Base-by-base conservation (phyloP, 768 basidiomycete genomes). In the Tephrocybe sp. region DNA sequence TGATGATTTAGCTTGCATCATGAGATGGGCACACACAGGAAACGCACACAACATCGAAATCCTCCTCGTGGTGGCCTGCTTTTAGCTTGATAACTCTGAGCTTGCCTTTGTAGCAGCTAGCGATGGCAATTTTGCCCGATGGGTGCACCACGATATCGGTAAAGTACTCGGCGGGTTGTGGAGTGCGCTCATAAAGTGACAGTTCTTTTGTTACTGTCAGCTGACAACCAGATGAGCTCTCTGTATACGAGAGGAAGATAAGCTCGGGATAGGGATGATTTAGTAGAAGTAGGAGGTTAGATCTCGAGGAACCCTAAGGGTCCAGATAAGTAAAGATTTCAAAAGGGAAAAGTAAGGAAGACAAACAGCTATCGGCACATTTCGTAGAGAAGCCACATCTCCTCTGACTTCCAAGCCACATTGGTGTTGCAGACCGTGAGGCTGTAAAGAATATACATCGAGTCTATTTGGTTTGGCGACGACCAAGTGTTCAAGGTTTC, bases 181-280 rank as follows among this genome's bases (percentile, higher is more conserved):
- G 72, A 38, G 66, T 70, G 28, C 76, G 76, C 44, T 90, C 85
- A 50, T 73, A 71, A 23, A 93, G 68, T 15, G 79, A 68, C 4
- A 87, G 60, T 28, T 73, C 69, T 43, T 77, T 77, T 17, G 69
- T 76, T 11, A 67, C 60, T 2, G 57, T 63, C 14, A 89, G 66
- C 26, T 63, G 64, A 36, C 53, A 61, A 11, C 66, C 70, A 15
- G 48, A 57, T 48, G 62, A 64, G 28, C 71, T 63, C 32, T 74
- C 70, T 2, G 65, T 64, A 61, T 84, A 87, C 3, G 70, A 63
- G 34, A 93, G 70, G 56, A 90, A 73, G 30, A 91, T 65, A 11
- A 92, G 73, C 53, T 84, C 82, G 8, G 90, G 86, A 28, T 88
- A 81, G 1, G 90, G 89, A 58, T 90, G 88, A 53, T 88, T 88